phyloP scores from a whole-genome alignment of 345 rosid genomes.

The Kandelia obovata region DNA sequence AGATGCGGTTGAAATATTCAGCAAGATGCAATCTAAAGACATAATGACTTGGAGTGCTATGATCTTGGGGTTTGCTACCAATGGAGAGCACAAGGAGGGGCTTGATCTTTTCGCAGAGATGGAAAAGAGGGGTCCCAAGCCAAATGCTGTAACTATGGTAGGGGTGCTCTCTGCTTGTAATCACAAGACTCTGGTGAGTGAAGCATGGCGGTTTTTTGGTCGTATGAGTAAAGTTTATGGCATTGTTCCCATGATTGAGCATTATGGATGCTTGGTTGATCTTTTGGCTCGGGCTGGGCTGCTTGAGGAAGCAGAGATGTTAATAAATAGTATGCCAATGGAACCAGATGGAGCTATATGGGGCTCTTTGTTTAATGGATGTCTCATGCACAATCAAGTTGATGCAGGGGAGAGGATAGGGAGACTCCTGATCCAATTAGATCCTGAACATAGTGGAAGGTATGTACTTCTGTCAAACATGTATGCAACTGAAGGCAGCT shows the following conservation, averaged over 20 bases:
- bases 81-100: slow-evolving; percentile 29
- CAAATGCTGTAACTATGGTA: slow-evolving; percentile 34
- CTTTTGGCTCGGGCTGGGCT: slow-evolving; percentile 33
- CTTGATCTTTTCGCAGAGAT: slow-evolving; percentile 23
- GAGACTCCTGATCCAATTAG: slow-evolving; percentile 26
- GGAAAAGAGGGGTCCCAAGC: slow-evolving; percentile 30
- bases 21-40: slow-evolving; percentile 28
- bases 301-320: slow-evolving; percentile 23
- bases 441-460: slow-evolving; percentile 30
- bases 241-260: slow-evolving; percentile 30
- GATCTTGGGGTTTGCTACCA: slow-evolving; percentile 31
- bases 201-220: slow-evolving; percentile 35
- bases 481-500: slow-evolving; percentile 24
- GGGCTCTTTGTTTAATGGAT: slow-evolving; percentile 33
- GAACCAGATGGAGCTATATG: slow-evolving; percentile 32
- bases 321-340: slow-evolving; percentile 31
- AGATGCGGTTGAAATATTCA: slow-evolving; percentile 26
- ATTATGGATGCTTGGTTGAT: slow-evolving; percentile 42
- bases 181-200: slow-evolving; percentile 19
- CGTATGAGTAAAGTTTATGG: slow-evolving; percentile 31
- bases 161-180: slow-evolving; percentile 37
- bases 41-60: slow-evolving; percentile 35
- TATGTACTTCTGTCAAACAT: slow-evolving; percentile 25
- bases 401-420: slow-evolving; percentile 21
- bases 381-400: slow-evolving; percentile 22